A percentile compares a stretch with the other conserved stretches of the same genome.
phyloP scores from a whole-genome alignment of 768 basidiomycete species.

The Cytidiella melzeri region DNA sequence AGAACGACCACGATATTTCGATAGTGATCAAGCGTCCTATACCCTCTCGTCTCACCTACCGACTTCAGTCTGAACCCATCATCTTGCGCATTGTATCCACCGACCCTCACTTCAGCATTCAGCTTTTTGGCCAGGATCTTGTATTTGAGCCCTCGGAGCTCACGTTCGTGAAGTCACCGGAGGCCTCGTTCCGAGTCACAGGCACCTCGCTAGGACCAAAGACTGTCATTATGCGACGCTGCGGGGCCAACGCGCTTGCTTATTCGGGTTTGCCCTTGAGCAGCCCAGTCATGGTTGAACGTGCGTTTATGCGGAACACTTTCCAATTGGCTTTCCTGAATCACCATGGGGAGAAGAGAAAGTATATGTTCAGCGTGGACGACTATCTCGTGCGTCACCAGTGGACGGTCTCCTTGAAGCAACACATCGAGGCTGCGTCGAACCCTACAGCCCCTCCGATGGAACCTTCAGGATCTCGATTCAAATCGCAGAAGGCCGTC shows the following conservation, averaged over 20 bases:
- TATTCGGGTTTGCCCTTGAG: slow-evolving; percentile 81
- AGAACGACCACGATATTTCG: slow-evolving; percentile 27
- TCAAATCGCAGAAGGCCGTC: slow-evolving; percentile 55
- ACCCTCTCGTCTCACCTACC: slow-evolving; percentile 78
- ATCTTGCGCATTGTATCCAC: slow-evolving; percentile 79
- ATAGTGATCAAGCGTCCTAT: slow-evolving; percentile 71
- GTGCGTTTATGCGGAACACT: slow-evolving; percentile 94
- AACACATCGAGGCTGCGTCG: slow-evolving; percentile 50
- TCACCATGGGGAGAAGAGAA: slow-evolving; percentile 60
- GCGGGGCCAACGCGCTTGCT: slow-evolving; percentile 75
- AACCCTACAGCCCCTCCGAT: slow-evolving; percentile 28
- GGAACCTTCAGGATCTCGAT: slow-evolving; percentile 32
- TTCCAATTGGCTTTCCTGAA: slow-evolving; percentile 87
- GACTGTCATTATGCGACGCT: slow-evolving; percentile 76
- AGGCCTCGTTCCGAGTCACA: slow-evolving; percentile 86
- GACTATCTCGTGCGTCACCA: slow-evolving; percentile 70
- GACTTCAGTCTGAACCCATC: slow-evolving; percentile 82
- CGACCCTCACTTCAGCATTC: slow-evolving; percentile 78
- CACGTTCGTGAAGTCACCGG: slow-evolving; percentile 68
- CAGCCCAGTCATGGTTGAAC: slow-evolving; percentile 73
- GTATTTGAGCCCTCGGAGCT: slow-evolving; percentile 83
- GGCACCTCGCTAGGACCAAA: slow-evolving; percentile 81
- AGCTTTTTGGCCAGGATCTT: slow-evolving; percentile 83
- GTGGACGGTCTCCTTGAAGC: slow-evolving; percentile 65
- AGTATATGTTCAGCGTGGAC: slow-evolving; percentile 93